Evolutionary conservation across 768 basidiomycete species (phyloP).

Genomic region (Hebeloma cylindrosporum): DNA sequence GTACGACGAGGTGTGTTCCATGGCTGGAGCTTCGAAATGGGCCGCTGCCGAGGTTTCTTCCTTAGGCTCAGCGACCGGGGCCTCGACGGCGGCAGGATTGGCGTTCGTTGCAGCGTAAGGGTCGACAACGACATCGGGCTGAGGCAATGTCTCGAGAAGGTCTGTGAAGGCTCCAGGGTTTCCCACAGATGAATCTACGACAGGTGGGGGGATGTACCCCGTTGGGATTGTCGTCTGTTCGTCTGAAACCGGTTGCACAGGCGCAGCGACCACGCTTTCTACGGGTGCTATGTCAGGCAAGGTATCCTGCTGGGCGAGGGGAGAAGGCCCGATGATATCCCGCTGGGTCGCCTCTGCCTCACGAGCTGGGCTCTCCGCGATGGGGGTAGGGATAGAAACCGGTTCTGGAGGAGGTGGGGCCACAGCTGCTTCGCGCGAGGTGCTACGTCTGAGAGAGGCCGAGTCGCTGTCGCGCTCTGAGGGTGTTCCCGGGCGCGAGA

Average conservation of each 20-base stretch:
- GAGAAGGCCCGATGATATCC: slow-evolving; percentile 38
- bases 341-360: slow-evolving; percentile 43
- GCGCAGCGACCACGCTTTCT: slow-evolving; percentile 1
- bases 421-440: slow-evolving; percentile 20
- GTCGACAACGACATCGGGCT: slow-evolving; percentile 29
- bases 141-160: slow-evolving; percentile 46
- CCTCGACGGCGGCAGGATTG: neutral
- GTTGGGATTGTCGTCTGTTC: slow-evolving; percentile 25
- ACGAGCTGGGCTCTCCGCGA: slow-evolving; percentile 66
- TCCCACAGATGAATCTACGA: slow-evolving; percentile 38
- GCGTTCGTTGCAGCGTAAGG: slow-evolving; percentile 19
- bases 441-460: slow-evolving; percentile 20
- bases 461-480: slow-evolving; percentile 29
- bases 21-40: neutral
- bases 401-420: slow-evolving; percentile 24
- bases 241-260: slow-evolving; percentile 5
- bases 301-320: slow-evolving; percentile 38
- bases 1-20: slow-evolving; percentile 26
- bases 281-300: slow-evolving; percentile 15
- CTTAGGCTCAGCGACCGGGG: neutral
- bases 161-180: slow-evolving; percentile 55
- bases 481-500: slow-evolving; percentile 35
- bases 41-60: slow-evolving; percentile 4
- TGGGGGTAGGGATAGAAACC: slow-evolving; percentile 52
- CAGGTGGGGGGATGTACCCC: slow-evolving; percentile 39